Percentiles rank a stretch among this genome's conserved stretches.
phyloP scores from a whole-genome alignment of 306 rosid genomes.

The Chamaecrista fasciculata region DNA sequence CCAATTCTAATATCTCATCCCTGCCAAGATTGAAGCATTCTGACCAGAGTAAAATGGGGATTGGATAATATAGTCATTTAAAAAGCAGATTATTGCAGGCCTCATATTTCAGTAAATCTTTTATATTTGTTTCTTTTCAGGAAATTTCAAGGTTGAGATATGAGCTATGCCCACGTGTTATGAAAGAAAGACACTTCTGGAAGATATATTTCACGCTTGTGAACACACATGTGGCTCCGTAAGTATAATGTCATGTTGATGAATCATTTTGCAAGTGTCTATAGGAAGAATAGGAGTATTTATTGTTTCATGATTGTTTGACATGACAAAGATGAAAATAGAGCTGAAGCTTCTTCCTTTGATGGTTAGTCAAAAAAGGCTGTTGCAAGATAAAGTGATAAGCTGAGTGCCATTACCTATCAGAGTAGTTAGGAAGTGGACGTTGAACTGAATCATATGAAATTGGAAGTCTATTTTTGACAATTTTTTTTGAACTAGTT shows the following conservation, averaged over 20 bases:
- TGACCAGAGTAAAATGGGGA: background rate
- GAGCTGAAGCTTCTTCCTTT: constrained; percentile 13
- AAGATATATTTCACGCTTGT: constrained; percentile 94
- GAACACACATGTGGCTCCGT: constrained; percentile 93
- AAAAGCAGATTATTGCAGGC: constrained; percentile 6
- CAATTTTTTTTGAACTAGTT: background rate
- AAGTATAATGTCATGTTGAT: constrained; percentile 47
- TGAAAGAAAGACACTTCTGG: constrained; percentile 90
- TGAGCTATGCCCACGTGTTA: constrained; percentile 81
- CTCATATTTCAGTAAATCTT: background rate
- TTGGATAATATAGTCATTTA: background rate
- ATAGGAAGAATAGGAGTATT: background rate
- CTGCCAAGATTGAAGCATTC: background rate
- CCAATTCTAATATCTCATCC: background rate
- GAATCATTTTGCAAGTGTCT: background rate
- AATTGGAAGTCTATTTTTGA: background rate
- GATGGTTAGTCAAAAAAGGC: constrained; percentile 12
- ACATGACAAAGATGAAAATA: constrained; percentile 5
- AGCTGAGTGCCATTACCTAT: background rate
- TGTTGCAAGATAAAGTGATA: constrained; percentile 9
- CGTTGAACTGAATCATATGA: background rate
- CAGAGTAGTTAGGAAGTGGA: background rate
- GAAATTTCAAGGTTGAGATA: constrained; percentile 94
- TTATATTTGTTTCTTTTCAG: constrained; percentile 46
- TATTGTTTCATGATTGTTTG: constrained; percentile 10